A percentile compares a stretch with the other conserved stretches of the same genome.
Evolutionary conservation across 2,329 filamentous ascomycete species (phyloP).

Genomic region (Nemania sp.): DNA sequence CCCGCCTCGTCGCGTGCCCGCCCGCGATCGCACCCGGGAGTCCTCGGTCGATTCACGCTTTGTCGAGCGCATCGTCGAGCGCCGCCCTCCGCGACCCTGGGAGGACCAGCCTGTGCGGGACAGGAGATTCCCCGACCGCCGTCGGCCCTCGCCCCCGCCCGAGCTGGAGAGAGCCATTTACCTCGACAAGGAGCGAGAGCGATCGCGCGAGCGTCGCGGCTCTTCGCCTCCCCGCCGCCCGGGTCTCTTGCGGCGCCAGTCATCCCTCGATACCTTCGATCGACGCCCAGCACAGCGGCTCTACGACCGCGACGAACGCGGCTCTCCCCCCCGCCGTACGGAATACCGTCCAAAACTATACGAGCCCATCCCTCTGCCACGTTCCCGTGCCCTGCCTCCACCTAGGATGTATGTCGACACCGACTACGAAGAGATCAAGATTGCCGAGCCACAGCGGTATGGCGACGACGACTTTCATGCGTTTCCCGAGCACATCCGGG

Average conservation of each 20-base stretch:
- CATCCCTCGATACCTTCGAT: conserved; percentile 89
- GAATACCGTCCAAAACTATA: conserved; percentile 60
- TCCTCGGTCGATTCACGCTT: conserved; percentile 53
- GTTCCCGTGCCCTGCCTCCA: conserved; percentile 63
- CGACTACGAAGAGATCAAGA: conserved; percentile 68
- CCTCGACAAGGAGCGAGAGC: conserved; percentile 61
- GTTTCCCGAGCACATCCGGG: conserved; percentile 62
- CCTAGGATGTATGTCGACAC: conserved; percentile 61
- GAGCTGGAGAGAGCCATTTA: conserved; percentile 58
- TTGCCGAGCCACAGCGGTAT: conserved; percentile 69
- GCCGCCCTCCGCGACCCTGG: conserved; percentile 48
- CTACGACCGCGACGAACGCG: conserved; percentile 58
- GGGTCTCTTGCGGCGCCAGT: conserved; percentile 76
- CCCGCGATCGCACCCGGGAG: conserved; percentile 33
- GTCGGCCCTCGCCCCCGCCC: conserved; percentile 45
- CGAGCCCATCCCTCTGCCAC: conserved; percentile 70
- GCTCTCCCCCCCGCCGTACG: conserved; percentile 55
- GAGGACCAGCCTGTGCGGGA: conserved; percentile 55
- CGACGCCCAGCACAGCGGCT: conserved; percentile 63
- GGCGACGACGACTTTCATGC: conserved; percentile 74
- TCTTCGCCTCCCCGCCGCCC: conserved; percentile 65
- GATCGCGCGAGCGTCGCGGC: conserved; percentile 51
- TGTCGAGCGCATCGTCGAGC: conserved; percentile 51
- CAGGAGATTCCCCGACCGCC: conserved; percentile 56
- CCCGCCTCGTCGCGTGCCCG: conserved; percentile 47